Conservation (phyloP, 192 early-diverging fungal genomes). For the Fimicolochytrium jonesii region DNA sequence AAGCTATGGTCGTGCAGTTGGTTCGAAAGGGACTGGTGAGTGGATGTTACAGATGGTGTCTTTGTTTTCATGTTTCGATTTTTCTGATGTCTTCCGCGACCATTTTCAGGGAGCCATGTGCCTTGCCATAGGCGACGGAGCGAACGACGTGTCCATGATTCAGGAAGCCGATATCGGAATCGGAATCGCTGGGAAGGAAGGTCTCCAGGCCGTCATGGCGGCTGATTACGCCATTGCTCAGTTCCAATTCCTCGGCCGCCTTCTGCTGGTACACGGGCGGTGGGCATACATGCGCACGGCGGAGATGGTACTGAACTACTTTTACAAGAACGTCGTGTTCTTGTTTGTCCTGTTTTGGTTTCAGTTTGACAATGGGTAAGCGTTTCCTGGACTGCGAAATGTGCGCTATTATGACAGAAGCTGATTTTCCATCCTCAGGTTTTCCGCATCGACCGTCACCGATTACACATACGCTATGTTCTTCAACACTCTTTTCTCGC, state of each 20-base stretch:
- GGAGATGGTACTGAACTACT: constrained; percentile 89
- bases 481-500: constrained; percentile 88
- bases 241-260: constrained; percentile 81
- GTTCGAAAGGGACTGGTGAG: constrained; percentile 69
- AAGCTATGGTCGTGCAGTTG: constrained; percentile 89
- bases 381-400: constrained; percentile 22
- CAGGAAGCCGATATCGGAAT: constrained; percentile 66
- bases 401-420: not conserved
- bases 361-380: constrained; percentile 84
- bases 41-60: too few species aligned
- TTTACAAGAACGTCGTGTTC: constrained; percentile 96
- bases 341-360: constrained; percentile 90
- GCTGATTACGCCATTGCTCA: constrained; percentile 90
- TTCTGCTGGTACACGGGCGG: constrained; percentile 89
- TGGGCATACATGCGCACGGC: constrained; percentile 87
- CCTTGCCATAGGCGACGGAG: constrained; percentile 56
- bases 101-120: constrained; percentile 77
- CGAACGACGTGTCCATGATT: constrained; percentile 62
- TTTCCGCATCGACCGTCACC: constrained; percentile 44
- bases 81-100: not conserved
- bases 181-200: constrained; percentile 57
- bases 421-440: constrained; percentile 23
- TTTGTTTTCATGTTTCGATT: not conserved
- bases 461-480: constrained; percentile 87
- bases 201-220: constrained; percentile 88